Percentiles rank a stretch among this genome's conserved stretches.
Conservation (phyloP, 352 stramenopile genomes). For the Pythium aquatile region DNA sequence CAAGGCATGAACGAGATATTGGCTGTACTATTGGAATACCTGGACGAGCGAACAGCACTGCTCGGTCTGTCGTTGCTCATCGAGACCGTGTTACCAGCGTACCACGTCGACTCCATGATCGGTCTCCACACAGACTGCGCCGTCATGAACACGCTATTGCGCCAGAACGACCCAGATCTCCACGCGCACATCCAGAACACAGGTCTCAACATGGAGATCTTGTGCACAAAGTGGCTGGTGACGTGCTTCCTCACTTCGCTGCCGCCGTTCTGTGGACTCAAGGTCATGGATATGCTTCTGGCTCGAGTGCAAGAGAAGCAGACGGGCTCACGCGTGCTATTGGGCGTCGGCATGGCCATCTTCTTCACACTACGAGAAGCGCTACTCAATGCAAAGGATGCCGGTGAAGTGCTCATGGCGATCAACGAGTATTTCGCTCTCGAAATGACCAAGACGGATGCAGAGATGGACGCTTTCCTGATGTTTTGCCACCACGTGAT, state of each 20-base stretch:
- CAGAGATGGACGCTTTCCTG: slow-evolving; percentile 72
- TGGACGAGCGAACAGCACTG: slow-evolving; percentile 62
- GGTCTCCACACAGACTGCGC: slow-evolving; percentile 80
- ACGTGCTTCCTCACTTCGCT: slow-evolving; percentile 82
- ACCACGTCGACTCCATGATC: slow-evolving; percentile 86
- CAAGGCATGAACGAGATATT: slow-evolving; percentile 88
- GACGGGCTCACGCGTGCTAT: slow-evolving; percentile 60
- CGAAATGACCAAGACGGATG: slow-evolving; percentile 64
- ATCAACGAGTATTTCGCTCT: slow-evolving; percentile 79
- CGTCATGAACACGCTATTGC: slow-evolving; percentile 78
- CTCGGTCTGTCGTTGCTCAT: slow-evolving; percentile 66
- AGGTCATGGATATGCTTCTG: slow-evolving; percentile 79
- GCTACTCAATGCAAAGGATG: slow-evolving; percentile 67
- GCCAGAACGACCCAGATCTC: slow-evolving; percentile 75
- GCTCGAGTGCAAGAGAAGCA: slow-evolving; percentile 59
- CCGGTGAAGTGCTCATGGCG: slow-evolving; percentile 72
- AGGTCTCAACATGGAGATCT: slow-evolving; percentile 85
- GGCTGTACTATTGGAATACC: slow-evolving; percentile 65
- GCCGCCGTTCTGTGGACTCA: slow-evolving; percentile 64
- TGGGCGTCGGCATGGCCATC: slow-evolving; percentile 76
- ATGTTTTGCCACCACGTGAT: slow-evolving; percentile 63
- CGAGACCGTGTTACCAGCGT: slow-evolving; percentile 69
- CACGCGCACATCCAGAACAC: slow-evolving; percentile 66
- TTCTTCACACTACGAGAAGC: slow-evolving; percentile 64
- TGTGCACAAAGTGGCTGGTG: slow-evolving; percentile 89